Conservation (phyloP, 2,329 filamentous ascomycete genomes). For the Fusarium sp. region DNA sequence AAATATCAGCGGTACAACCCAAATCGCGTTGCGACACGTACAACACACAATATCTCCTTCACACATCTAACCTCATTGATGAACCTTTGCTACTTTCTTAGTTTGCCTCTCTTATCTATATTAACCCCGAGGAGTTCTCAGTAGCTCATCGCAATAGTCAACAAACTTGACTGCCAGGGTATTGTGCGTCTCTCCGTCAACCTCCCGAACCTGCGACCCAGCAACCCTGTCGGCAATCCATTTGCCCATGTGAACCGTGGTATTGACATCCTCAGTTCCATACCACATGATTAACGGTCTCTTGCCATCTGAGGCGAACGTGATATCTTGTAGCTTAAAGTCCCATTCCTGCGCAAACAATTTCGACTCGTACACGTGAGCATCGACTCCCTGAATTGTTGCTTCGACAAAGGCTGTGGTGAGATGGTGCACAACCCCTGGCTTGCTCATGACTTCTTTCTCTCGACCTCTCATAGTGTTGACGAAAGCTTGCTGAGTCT, state of each 20-base stretch:
- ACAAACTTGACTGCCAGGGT: conserved; percentile 9
- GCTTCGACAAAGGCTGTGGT: conserved; percentile 5
- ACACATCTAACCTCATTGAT: too few species aligned
- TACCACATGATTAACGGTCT: conserved; percentile 17
- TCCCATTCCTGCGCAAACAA: conserved; percentile 9
- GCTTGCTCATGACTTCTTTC: conserved; percentile 8
- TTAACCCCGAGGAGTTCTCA: neutral
- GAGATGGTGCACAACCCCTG: neutral
- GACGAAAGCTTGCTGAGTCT: neutral
- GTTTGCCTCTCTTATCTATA: neutral
- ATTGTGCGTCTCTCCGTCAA: conserved; percentile 18
- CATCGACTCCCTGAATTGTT: conserved; percentile 10
- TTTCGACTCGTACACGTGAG: conserved; percentile 2
- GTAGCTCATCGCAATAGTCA: conserved; percentile 12
- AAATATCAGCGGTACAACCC: too few species aligned
- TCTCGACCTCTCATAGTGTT: conserved; percentile 10
- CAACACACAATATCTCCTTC: too few species aligned
- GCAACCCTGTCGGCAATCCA: conserved; percentile 14
- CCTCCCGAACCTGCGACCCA: conserved; percentile 9
- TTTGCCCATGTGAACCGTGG: conserved; percentile 21
- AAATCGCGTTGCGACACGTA: too few species aligned
- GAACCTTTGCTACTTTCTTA: neutral
- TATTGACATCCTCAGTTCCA: conserved; percentile 8
- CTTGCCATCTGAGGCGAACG: conserved; percentile 2
- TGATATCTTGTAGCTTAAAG: conserved; percentile 17